Evolutionary conservation across 2,329 filamentous ascomycete species (phyloP).

Genomic region (Aureobasidium musti): DNA sequence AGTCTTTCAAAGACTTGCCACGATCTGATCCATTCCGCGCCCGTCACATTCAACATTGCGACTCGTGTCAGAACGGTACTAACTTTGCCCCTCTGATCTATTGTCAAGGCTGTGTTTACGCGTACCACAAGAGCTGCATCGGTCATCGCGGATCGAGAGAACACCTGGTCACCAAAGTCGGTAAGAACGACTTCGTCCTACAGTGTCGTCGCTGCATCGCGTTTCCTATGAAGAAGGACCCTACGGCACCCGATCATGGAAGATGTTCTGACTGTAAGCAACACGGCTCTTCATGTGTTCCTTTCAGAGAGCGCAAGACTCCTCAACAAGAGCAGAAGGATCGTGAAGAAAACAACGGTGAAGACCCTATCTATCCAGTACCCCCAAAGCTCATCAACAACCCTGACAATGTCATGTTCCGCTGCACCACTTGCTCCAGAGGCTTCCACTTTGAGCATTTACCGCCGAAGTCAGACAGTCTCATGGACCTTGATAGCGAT

Average conservation of each 20-base stretch:
- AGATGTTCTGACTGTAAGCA: slow-evolving; percentile 70
- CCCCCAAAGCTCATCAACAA: slow-evolving; percentile 70
- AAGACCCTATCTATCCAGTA: slow-evolving; percentile 72
- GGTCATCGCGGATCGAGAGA: slow-evolving; percentile 72
- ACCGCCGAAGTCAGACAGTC: slow-evolving; percentile 53
- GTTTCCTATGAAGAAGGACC: slow-evolving; percentile 66
- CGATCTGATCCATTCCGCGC: slow-evolving; percentile 66
- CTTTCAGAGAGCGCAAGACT: slow-evolving; percentile 73
- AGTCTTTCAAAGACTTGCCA: slow-evolving; percentile 68
- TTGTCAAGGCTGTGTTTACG: slow-evolving; percentile 86
- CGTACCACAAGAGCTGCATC: slow-evolving; percentile 82
- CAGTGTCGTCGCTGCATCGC: slow-evolving; percentile 88
- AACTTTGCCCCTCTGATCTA: slow-evolving; percentile 72
- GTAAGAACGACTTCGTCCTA: slow-evolving; percentile 73
- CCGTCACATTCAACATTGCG: slow-evolving; percentile 70
- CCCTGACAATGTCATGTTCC: slow-evolving; percentile 73
- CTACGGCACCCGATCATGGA: slow-evolving; percentile 67
- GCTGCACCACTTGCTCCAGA: slow-evolving; percentile 74
- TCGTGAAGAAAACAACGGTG: slow-evolving; percentile 73
- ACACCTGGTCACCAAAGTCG: slow-evolving; percentile 88
- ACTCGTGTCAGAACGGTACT: slow-evolving; percentile 64
- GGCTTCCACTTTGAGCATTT: slow-evolving; percentile 85
- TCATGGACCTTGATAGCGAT: slow-evolving; percentile 49
- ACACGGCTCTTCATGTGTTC: slow-evolving; percentile 66
- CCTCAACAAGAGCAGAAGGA: slow-evolving; percentile 80